Base-by-base conservation (phyloP, 345 rosid genomes). In the Eucalyptus polybractea region DNA sequence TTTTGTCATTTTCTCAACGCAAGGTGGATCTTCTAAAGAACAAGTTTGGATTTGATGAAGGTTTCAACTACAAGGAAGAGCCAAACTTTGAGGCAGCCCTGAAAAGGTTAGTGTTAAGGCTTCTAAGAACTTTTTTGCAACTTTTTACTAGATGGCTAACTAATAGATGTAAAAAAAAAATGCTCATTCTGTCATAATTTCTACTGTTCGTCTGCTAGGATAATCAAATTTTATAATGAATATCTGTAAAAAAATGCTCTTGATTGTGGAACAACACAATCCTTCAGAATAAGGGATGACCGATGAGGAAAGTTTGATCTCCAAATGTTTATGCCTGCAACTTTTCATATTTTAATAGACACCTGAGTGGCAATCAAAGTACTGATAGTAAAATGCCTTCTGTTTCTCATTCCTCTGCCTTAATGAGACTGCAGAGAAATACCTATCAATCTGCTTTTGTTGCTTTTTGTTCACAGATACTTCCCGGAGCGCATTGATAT, bases 51-150 rank as follows among this genome's bases (percentile, higher is more conserved):
- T 94, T 94, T 62, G 93, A 95, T 33, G 95, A 92, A 83, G 95
- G 95, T 90, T 95, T 94, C 93, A 94, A 93, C 93, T 94, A 93
- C 87, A 94, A 92, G 80, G 93, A 92, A 86, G 96, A 94, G 80
- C 88, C 87, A 1, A 81, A 93, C 80, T 87, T 91, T 10, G 89
- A 86, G 86, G 93, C 92, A 17, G 92, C 95, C 56, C 86, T 95
- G 91, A 93, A 93, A 91, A 94, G 95, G 95, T 93, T n/a, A 69
- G 91, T 85, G 37, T 58, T 31, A n/a, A 11, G 67, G 31, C 67
- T 60, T 60, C n/a, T 60, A 60, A 60, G 67, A 60, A 60, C 67
- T 60, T 60, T 60, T 60, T 60, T 60, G 67, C 67, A 60, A 60
- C 67, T 60, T 60, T 6, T 60, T 27, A 60, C 67, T 60, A 25